Percentiles rank a stretch among this genome's conserved stretches.
Conservation (phyloP, 169 alveolate genomes). For the Cryptosporidium muris region DNA sequence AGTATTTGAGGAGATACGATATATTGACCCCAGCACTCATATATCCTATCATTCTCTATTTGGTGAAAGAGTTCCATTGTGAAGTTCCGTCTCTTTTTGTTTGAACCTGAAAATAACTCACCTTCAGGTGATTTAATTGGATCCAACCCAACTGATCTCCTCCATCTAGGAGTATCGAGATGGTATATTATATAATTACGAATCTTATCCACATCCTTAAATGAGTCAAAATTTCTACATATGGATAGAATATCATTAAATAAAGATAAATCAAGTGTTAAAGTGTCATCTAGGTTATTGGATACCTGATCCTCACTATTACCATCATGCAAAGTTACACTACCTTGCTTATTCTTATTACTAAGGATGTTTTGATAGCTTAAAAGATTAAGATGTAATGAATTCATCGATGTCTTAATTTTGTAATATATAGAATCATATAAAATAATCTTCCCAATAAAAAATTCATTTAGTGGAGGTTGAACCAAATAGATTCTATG, state of each 20-base stretch:
- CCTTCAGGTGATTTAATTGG: background rate
- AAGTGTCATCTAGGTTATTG: background rate
- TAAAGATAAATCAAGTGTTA: conserved; percentile 17
- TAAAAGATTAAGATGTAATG: conserved; percentile 8
- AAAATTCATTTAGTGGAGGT: conserved; percentile 68
- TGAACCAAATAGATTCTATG: conserved; percentile 45
- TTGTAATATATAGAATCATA: conserved; percentile 43
- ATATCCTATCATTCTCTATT: conserved; percentile 21
- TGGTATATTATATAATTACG: conserved; percentile 40
- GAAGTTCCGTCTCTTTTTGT: conserved; percentile 19
- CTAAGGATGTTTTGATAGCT: background rate
- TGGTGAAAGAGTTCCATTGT: conserved; percentile 34
- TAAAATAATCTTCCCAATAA: conserved; percentile 40
- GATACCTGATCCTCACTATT: conserved; percentile 13
- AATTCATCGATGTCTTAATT: conserved; percentile 31
- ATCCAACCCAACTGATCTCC: background rate
- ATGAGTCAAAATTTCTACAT: conserved; percentile 30
- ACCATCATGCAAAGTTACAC: background rate
- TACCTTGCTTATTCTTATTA: conserved; percentile 1
- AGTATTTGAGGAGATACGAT: conserved; percentile 58
- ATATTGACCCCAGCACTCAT: conserved; percentile 17
- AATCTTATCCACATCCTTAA: conserved; percentile 44
- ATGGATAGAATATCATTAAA: conserved; percentile 13
- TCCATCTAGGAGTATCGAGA: conserved; percentile 50
- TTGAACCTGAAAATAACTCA: background rate